Base-by-base conservation (phyloP, 2,329 filamentous ascomycete species). In the Aspergillus sp. region DNA sequence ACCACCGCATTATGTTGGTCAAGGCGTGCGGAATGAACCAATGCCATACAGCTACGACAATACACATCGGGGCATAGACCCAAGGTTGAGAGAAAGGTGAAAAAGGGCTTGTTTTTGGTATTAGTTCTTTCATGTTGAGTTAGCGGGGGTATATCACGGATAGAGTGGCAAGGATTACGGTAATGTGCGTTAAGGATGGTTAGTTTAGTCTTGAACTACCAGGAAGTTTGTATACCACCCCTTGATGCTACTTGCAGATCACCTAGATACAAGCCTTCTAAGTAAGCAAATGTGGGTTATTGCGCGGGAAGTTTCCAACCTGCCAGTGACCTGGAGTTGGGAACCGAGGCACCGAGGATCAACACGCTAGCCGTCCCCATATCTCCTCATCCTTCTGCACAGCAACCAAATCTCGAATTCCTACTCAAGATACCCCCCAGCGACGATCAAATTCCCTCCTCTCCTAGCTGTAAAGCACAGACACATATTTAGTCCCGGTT, bases 131-230 rank as follows among this genome's bases (percentile, higher is more conserved):
- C n/a, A 50, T n/a, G 15, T 50, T 50, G 25, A 50, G 25, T 44
- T 50, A 50, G 47, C 47, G 47, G 47, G 21, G 25, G 25, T 3
- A 10, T 50, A 44, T 21, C 41, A 17, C 15, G 44, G 57, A 55
- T 59, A 42, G 47, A 59, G 52, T 30, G 57, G 30, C n/a, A 17
- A 38, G 55, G 41, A 39, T 19, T 10, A 19, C 19, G 30, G 58
- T 60, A 60, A 60, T 57, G 53, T 48, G 58, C 38, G 36, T 60
- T 60, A 48, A 60, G 38, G 41, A 41, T 53, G 49, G 21, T 60
- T 57, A 60, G 57, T 60, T 52, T 25, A 52, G 27, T 17, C 56
- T 32, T 17, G 25, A 32, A 21, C 32, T 42, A 19, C 47, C 47
- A 32, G n/a, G 25, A 50, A 49, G 15, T 41, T 36, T 36, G 32